Percentiles rank a stretch among this genome's conserved stretches.
phyloP scores from a whole-genome alignment of 2,329 filamentous ascomycete species.

The Pyricularia sp. region DNA sequence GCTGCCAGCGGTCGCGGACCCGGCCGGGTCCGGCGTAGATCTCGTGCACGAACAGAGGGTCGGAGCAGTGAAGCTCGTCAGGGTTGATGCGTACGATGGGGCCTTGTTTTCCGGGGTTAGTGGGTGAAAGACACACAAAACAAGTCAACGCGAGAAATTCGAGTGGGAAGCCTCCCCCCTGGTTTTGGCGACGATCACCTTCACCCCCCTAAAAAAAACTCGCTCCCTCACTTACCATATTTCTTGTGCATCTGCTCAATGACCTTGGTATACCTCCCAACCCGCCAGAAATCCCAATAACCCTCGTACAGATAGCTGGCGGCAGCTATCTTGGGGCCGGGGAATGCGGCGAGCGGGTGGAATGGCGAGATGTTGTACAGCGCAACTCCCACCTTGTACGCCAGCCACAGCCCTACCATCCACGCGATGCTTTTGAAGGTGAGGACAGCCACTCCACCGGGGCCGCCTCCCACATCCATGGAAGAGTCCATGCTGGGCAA shows the following conservation, averaged over 20 bases:
- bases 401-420: conserved; percentile 17
- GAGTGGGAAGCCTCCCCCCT: background rate
- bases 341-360: conserved; percentile 26
- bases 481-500: background rate
- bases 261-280: conserved; percentile 23
- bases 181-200: conserved; percentile 13
- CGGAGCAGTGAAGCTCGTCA: conserved; percentile 18
- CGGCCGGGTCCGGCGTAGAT: conserved; percentile 12
- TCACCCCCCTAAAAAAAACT: background rate
- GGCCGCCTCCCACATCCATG: background rate
- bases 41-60: conserved; percentile 16
- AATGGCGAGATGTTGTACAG: conserved; percentile 29
- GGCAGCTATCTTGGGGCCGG: conserved; percentile 26
- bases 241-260: conserved; percentile 26
- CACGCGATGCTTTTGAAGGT: conserved; percentile 7
- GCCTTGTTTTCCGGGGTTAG: background rate
- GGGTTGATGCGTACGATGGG: conserved; percentile 15
- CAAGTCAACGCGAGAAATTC: background rate
- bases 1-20: conserved; percentile 11
- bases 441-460: background rate
- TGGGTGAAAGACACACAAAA: conserved; percentile 1
- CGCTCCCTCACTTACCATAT: conserved; percentile 18
- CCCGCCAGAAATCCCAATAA: conserved; percentile 25
- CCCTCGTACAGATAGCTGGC: conserved; percentile 26
- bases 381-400: conserved; percentile 18